Conservation (phyloP, 2,329 filamentous ascomycete species). For the Cladorrhinum sp. region DNA sequence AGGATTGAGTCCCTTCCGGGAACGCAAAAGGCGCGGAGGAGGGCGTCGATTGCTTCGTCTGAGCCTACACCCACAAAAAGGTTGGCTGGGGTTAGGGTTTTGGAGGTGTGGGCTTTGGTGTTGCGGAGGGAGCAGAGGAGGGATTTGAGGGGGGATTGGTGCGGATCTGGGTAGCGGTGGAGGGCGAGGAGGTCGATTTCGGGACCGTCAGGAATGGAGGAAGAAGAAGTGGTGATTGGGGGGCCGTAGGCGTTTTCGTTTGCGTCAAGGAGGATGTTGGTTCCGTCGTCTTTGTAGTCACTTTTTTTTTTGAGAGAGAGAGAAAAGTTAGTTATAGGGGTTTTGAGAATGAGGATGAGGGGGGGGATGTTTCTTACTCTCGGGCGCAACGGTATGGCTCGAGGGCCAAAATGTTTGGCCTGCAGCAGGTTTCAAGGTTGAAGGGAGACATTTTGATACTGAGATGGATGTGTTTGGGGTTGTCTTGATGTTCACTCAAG, state of each 20-base stretch:
- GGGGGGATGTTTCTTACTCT: slow-evolving; percentile 56
- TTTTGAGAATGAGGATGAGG: not conserved
- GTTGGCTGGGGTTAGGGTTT: slow-evolving; percentile 72
- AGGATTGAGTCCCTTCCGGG: slow-evolving; percentile 87
- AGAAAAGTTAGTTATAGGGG: slow-evolving; percentile 29
- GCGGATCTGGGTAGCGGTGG: slow-evolving; percentile 94
- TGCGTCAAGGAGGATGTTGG: slow-evolving; percentile 91
- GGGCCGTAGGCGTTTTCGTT: slow-evolving; percentile 98
- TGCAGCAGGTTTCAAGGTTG: slow-evolving; percentile 69
- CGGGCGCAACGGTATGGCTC: slow-evolving; percentile 78
- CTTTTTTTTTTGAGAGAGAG: too few species aligned
- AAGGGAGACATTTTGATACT: slow-evolving; percentile 62
- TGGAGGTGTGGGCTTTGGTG: slow-evolving; percentile 73
- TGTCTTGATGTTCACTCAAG: not conserved
- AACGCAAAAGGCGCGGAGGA: slow-evolving; percentile 88
- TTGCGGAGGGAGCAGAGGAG: slow-evolving; percentile 84
- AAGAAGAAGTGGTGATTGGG: slow-evolving; percentile 44
- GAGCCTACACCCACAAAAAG: slow-evolving; percentile 94
- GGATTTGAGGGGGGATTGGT: slow-evolving; percentile 84
- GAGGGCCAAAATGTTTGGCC: slow-evolving; percentile 72
- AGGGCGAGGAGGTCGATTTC: slow-evolving; percentile 75
- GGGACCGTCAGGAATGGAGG: slow-evolving; percentile 43
- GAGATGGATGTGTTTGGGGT: too few species aligned
- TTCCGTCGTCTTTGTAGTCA: slow-evolving; percentile 98
- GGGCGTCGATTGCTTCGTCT: slow-evolving; percentile 93